Percentiles rank a stretch among this genome's conserved stretches.
Conservation (phyloP, 331 rosid species). For the Malus hybrid region DNA sequence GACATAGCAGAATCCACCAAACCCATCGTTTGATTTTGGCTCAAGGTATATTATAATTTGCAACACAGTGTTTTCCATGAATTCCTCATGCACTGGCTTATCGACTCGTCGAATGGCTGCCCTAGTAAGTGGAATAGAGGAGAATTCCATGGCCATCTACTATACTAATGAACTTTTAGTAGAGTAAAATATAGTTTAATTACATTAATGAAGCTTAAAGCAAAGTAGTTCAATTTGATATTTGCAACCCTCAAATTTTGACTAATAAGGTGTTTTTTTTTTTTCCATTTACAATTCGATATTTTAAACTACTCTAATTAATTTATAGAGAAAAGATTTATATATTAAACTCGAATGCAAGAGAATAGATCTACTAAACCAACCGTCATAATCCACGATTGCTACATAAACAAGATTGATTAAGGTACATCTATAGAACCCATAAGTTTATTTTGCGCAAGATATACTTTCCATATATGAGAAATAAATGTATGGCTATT, state of each 20-base stretch:
- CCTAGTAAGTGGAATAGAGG: background rate
- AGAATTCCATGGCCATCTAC: background rate
- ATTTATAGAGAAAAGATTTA: too few species aligned
- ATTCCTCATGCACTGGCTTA: conserved; percentile 6
- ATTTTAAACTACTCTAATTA: too few species aligned
- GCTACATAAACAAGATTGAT: too few species aligned
- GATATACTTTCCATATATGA: background rate
- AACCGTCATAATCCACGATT: too few species aligned
- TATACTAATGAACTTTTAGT: background rate
- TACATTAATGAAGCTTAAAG: background rate
- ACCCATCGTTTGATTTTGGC: conserved; percentile 21
- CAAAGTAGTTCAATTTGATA: background rate
- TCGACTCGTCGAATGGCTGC: background rate
- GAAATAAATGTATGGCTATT: background rate
- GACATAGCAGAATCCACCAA: conserved; percentile 1
- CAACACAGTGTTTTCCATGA: background rate
- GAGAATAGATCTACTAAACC: too few species aligned
- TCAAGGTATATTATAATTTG: background rate
- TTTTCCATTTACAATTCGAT: background rate
- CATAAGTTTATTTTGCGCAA: background rate
- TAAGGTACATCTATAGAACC: too few species aligned
- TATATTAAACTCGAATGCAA: too few species aligned
- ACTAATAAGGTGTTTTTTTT: background rate
- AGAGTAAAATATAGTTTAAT: background rate
- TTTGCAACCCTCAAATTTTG: background rate